Evolutionary conservation across 495 filamentous ascomycete genomes (phyloP), one percentile per base, ranked within the genome.

Genomic region (Aspergillus coremiiformis): DNA sequence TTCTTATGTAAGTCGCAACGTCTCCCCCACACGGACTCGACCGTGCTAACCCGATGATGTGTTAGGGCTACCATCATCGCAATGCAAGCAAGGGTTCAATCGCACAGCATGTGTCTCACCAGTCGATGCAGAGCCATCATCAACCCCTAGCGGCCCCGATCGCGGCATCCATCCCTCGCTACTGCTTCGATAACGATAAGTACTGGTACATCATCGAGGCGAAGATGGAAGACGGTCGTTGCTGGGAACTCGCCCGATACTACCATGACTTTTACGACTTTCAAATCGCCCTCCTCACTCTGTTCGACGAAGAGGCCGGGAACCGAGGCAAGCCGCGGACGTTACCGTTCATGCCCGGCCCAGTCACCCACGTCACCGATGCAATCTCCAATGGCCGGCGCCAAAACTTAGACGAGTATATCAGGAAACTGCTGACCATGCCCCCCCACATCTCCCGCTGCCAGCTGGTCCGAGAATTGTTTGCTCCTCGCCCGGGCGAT

Each of bases 191-290:
- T 44, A 90, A 96, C 63, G 91, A 95, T 64, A 95, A 95, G 58
- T 98, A 97, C 65, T 97, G 93, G 90, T 98, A 96, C 65, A 87
- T 95, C 47, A 89, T 98, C 50, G 92, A 97, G 62, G 89, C 87
- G 22, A 76, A 83, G 57, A 84, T 98, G 72, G 90, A 95, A 56
- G 90, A 96, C 64, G 91, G 90, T 32, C 81, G 85, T 39, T 84
- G 86, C 59, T 97, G 92, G 90, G 90, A 94, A 63, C 71, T 98
- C 39, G 89, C 87, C 44, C 81, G 93, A 44, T 93, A 90, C 61
- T 98, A 98, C 62, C 89, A 96, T 63, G 94, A 98, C 66, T 98
- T 98, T 65, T 98, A 97, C 68, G 93, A 97, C 63, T 95, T 97
- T 69, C 93, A 98, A 66, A 97, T 97, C 64, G 84, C 87, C 15